A percentile compares a stretch with the other conserved stretches of the same genome.
These are phyloP conservation scores for Xylaria acuta DNA, from an alignment of 495 filamentous ascomycete species.

Conservation along the genomic window DNA sequence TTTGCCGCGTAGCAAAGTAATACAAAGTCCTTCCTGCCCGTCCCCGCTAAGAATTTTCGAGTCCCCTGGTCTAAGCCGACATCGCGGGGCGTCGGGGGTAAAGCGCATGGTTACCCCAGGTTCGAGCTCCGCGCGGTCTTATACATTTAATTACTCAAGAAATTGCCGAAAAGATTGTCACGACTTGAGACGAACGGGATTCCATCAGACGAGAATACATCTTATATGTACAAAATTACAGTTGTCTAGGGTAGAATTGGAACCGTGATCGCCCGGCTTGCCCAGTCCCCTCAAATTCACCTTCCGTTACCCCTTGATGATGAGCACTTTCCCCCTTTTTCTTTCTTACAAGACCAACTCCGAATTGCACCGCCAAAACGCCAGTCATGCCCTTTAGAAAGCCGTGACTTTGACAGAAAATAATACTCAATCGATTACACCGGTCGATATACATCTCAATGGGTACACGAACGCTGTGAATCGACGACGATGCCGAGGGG, in stretches of 20 bases:
- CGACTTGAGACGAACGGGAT: slow-evolving; percentile 16
- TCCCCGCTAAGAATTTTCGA: background rate
- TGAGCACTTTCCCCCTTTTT: slow-evolving; percentile 19
- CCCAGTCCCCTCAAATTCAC: slow-evolving; percentile 8
- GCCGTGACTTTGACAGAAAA: slow-evolving; percentile 35
- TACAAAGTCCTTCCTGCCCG: background rate
- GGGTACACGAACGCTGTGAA: background rate
- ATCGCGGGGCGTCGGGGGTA: background rate
- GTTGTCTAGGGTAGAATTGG: slow-evolving; percentile 25
- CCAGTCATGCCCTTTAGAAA: slow-evolving; percentile 40
- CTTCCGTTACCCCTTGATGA: slow-evolving; percentile 21
- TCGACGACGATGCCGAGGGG: background rate
- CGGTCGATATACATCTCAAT: slow-evolving; percentile 80
- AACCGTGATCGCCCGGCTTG: slow-evolving; percentile 7
- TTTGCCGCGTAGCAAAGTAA: background rate
- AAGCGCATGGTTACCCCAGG: background rate
- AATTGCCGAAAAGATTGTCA: background rate
- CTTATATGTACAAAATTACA: slow-evolving; percentile 37
- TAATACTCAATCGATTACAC: background rate
- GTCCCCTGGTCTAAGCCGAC: background rate
- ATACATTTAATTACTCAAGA: no score
- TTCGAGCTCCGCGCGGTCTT: background rate
- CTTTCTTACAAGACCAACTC: slow-evolving; percentile 26
- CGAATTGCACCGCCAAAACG: slow-evolving; percentile 36
- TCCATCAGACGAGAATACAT: slow-evolving; percentile 32